Percentiles rank a stretch among this genome's conserved stretches.
Conservation (phyloP, 768 basidiomycete genomes). For the Pleurotus pulmonarius region DNA sequence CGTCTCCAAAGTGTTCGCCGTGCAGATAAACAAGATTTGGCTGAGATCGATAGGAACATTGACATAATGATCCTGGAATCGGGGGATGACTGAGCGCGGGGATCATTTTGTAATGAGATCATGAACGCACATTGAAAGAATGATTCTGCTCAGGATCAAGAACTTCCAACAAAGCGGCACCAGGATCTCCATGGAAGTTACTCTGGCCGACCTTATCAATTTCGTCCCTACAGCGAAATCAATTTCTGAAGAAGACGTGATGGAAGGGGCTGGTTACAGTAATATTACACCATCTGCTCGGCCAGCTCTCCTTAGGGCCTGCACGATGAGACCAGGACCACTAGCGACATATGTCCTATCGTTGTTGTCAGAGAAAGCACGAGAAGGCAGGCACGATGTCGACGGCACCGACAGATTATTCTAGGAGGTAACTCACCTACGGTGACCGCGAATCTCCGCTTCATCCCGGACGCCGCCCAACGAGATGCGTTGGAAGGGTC, state of each 20-base stretch:
- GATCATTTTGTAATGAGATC: neutral
- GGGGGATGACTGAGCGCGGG: neutral
- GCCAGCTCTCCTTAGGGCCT: slow-evolving; percentile 82
- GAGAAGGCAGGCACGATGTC: neutral
- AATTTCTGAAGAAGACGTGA: neutral
- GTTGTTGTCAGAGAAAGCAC: slow-evolving; percentile 10
- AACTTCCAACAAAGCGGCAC: slow-evolving; percentile 86
- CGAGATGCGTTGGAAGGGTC: slow-evolving; percentile 91
- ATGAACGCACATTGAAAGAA: slow-evolving; percentile 59
- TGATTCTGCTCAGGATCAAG: slow-evolving; percentile 94
- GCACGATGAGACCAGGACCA: slow-evolving; percentile 80
- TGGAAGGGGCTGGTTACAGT: slow-evolving; percentile 37
- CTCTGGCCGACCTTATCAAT: slow-evolving; percentile 88
- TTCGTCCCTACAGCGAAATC: slow-evolving; percentile 56
- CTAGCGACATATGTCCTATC: slow-evolving; percentile 88
- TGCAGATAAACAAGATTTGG: slow-evolving; percentile 89
- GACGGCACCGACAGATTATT: neutral
- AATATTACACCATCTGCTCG: slow-evolving; percentile 78
- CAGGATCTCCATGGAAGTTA: slow-evolving; percentile 90
- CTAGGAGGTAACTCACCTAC: slow-evolving; percentile 2
- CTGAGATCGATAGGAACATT: slow-evolving; percentile 86
- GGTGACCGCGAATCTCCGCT: slow-evolving; percentile 76
- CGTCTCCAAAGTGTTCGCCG: slow-evolving; percentile 86
- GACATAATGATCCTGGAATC: slow-evolving; percentile 79
- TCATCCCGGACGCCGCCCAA: slow-evolving; percentile 93